Conservation (phyloP, 441 rosid species). For the Erysimum cheiri region DNA sequence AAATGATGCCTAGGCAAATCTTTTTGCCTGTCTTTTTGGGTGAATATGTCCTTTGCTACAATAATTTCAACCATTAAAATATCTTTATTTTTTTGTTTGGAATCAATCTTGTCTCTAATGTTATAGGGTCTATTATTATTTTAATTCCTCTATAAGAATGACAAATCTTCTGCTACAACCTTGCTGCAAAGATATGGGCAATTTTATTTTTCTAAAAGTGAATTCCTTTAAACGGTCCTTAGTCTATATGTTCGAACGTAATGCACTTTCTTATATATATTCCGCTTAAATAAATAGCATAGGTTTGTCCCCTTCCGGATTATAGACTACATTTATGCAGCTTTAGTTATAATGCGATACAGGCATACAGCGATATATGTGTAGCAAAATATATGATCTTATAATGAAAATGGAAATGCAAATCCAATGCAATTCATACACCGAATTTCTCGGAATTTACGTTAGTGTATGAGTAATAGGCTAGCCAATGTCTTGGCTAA, state of each 20-base stretch:
- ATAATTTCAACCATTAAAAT: constrained; percentile 32
- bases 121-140: constrained; percentile 41
- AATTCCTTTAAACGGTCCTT: constrained; percentile 41
- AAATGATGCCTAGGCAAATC: constrained; percentile 46
- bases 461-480: background rate
- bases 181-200: constrained; percentile 41
- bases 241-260: constrained; percentile 33
- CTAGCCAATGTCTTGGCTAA: background rate
- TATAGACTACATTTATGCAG: constrained; percentile 44
- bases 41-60: constrained; percentile 40
- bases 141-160: constrained; percentile 5
- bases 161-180: constrained; percentile 43
- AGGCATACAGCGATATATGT: constrained; percentile 19
- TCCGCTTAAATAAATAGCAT: constrained; percentile 23
- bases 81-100: constrained; percentile 9
- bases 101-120: constrained; percentile 36
- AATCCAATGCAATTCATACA: background rate
- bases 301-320: constrained; percentile 42
- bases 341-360: constrained; percentile 35
- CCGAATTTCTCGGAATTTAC: background rate
- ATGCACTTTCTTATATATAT: constrained; percentile 32
- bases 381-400: background rate
- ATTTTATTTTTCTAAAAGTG: constrained; percentile 30
- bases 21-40: constrained; percentile 48
- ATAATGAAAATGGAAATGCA: background rate